Conservation (phyloP, 192 early-diverging fungal species). For the Coemansia sp. region DNA sequence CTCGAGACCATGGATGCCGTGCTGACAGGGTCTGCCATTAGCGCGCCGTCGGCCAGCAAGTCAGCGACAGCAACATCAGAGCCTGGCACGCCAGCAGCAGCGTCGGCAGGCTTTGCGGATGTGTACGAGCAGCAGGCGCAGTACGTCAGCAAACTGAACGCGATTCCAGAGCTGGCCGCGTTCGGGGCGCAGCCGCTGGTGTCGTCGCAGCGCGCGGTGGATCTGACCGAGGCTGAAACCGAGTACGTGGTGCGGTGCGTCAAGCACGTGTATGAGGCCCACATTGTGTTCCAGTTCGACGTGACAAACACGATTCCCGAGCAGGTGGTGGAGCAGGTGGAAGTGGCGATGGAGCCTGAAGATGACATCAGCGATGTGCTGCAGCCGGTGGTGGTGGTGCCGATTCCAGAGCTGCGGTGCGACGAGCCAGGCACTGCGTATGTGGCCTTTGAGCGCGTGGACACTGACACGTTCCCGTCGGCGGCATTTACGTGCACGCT, state of each 20-base stretch:
- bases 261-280: slow-evolving; percentile 89
- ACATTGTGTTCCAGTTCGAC: slow-evolving; percentile 96
- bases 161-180: slow-evolving; percentile 78
- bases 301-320: slow-evolving; percentile 94
- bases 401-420: slow-evolving; percentile 72
- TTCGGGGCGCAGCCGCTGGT: slow-evolving; percentile 76
- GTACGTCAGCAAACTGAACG: slow-evolving; percentile 76
- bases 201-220: slow-evolving; percentile 70
- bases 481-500: slow-evolving; percentile 81
- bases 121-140: slow-evolving; percentile 61
- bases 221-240: slow-evolving; percentile 90
- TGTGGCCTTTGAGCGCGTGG: slow-evolving; percentile 77
- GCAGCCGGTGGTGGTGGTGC: slow-evolving; percentile 69
- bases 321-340: slow-evolving; percentile 86
- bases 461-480: slow-evolving; percentile 34
- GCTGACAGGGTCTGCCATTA: slow-evolving; percentile 45
- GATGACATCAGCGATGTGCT: slow-evolving; percentile 58
- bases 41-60: slow-evolving; percentile 8
- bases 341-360: slow-evolving; percentile 79
- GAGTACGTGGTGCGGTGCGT: slow-evolving; percentile 92
- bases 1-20: slow-evolving; percentile 48
- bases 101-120: slow-evolving; percentile 25
- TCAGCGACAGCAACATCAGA: slow-evolving; percentile 3
- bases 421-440: slow-evolving; percentile 78
- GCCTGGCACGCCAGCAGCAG: slow-evolving; percentile 8